A percentile compares a stretch with the other conserved stretches of the same genome.
Conservation (phyloP, 306 rosid genomes). For the Cucurbita pepo region DNA sequence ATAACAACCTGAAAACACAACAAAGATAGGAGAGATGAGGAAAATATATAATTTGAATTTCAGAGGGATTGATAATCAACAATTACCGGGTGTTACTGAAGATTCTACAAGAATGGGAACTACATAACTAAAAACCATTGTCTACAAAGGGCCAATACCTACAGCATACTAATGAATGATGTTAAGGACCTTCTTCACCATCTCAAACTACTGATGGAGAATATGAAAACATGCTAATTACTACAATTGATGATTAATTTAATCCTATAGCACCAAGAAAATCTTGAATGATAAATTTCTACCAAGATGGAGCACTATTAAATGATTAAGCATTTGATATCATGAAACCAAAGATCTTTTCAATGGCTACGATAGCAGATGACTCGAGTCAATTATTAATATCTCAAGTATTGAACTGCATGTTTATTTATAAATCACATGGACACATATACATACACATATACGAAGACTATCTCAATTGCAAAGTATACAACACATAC, state of each 20-base stretch:
- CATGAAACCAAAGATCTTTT: background rate
- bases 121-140: background rate
- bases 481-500: constrained; percentile 17
- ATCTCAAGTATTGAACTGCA: background rate
- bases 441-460: background rate
- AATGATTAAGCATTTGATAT: background rate
- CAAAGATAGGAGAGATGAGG: constrained; percentile 5
- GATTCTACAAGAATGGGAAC: background rate
- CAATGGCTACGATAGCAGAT: background rate
- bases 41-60: background rate
- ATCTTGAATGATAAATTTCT: background rate
- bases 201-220: background rate
- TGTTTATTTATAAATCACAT: background rate
- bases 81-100: background rate
- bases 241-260: background rate
- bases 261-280: background rate
- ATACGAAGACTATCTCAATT: background rate
- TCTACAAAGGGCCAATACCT: background rate
- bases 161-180: background rate
- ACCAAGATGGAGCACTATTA: background rate
- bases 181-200: background rate
- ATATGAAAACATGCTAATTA: background rate
- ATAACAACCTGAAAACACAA: constrained; percentile 42
- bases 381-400: background rate
- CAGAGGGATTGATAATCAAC: background rate